These are phyloP conservation scores for Cystobasidium ongulense DNA, from an alignment of 768 basidiomycete species.

Conservation along the genomic window DNA sequence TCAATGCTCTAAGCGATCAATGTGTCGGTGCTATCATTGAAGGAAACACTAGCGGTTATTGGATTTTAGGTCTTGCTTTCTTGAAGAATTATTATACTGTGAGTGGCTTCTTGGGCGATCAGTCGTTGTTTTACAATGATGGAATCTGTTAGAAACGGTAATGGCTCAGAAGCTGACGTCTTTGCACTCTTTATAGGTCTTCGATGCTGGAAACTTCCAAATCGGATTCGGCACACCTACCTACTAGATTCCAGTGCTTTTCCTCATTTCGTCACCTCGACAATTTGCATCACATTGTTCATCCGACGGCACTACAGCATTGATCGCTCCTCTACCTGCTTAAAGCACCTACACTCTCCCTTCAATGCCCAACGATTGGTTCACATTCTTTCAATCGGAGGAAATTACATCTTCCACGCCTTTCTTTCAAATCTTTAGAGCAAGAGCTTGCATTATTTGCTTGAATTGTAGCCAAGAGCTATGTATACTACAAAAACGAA, in stretches of 20 bases:
- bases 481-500: not conserved
- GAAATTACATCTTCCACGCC: no score
- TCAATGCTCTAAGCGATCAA: not conserved
- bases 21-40: slow-evolving; percentile 20
- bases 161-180: not conserved
- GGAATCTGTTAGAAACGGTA: not conserved
- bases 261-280: no score
- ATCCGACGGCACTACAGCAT: no score
- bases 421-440: no score
- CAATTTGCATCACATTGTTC: no score
- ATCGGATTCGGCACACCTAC: slow-evolving; percentile 21
- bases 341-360: no score
- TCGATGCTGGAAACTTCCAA: slow-evolving; percentile 11
- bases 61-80: slow-evolving; percentile 16
- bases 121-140: not conserved
- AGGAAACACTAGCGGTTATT: slow-evolving; percentile 3
- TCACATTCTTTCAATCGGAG: no score
- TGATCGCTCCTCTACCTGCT: no score
- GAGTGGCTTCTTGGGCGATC: not conserved
- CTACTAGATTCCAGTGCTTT: not conserved
- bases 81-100: slow-evolving; percentile 27
- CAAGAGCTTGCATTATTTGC: no score
- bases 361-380: no score
- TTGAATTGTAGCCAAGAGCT: not conserved
- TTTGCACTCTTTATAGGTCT: not conserved